These are phyloP conservation scores for Microsporum ferrugineum DNA, from an alignment of 2,329 filamentous ascomycete species.

Conservation along the genomic window DNA sequence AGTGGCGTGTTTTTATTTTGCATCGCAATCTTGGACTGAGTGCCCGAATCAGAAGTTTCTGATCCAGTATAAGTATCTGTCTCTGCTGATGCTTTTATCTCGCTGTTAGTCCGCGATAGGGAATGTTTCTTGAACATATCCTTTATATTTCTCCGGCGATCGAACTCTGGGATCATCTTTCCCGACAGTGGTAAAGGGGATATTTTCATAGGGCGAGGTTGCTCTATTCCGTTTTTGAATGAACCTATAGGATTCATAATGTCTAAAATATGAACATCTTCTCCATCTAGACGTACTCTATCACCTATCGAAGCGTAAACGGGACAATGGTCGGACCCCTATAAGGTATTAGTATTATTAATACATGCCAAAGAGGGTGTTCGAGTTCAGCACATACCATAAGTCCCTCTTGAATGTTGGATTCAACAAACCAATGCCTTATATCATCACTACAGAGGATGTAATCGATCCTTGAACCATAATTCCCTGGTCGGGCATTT, in stretches of 20 bases:
- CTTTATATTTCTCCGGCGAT: constrained; percentile 70
- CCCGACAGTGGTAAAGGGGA: constrained; percentile 65
- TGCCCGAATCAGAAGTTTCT: neutral
- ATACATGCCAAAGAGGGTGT: neutral
- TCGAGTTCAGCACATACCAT: constrained; percentile 40
- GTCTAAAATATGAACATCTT: constrained; percentile 50
- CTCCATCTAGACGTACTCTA: constrained; percentile 41
- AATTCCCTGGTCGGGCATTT: constrained; percentile 92
- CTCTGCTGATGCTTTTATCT: constrained; percentile 37
- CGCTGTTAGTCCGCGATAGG: constrained; percentile 19
- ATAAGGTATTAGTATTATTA: constrained; percentile 15
- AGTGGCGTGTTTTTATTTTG: neutral
- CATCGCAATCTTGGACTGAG: neutral
- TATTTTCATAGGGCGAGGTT: constrained; percentile 53
- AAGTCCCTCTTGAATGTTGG: constrained; percentile 85
- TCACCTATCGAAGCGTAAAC: constrained; percentile 69
- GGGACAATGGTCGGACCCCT: constrained; percentile 91
- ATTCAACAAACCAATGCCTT: constrained; percentile 64
- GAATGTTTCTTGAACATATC: constrained; percentile 61
- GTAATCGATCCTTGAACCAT: constrained; percentile 87
- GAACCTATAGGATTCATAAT: constrained; percentile 65
- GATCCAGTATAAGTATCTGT: neutral
- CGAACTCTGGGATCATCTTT: constrained; percentile 76
- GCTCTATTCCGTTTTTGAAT: constrained; percentile 56
- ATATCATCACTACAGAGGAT: constrained; percentile 71